Conservation (phyloP, 2,329 filamentous ascomycete species). For the Teratosphaeria destructans region DNA sequence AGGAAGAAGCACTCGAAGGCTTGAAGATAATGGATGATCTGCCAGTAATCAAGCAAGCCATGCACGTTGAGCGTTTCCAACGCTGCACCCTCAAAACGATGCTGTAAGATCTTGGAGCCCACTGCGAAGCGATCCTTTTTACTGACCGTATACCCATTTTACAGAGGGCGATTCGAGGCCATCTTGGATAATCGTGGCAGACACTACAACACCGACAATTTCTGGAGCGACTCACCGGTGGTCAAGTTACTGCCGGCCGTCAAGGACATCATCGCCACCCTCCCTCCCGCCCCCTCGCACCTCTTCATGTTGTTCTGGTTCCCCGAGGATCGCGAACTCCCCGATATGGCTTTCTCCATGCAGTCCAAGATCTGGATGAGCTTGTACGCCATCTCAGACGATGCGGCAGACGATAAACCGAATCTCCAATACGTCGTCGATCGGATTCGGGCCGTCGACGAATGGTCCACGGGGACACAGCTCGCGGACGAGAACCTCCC, state of each 20-base stretch:
- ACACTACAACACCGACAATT: constrained; percentile 39
- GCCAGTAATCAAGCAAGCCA: background rate
- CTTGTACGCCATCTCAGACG: constrained; percentile 42
- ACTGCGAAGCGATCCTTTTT: background rate
- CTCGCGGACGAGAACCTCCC: constrained; percentile 47
- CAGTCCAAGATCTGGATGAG: constrained; percentile 49
- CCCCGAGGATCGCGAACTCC: constrained; percentile 36
- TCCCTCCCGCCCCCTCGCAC: constrained; percentile 7
- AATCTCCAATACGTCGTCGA: constrained; percentile 37
- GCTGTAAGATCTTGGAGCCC: background rate
- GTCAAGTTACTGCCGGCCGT: constrained; percentile 39
- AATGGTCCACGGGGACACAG: constrained; percentile 40
- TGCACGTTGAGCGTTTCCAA: background rate
- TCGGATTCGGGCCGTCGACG: constrained; percentile 27
- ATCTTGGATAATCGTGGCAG: constrained; percentile 44
- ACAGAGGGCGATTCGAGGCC: constrained; percentile 13
- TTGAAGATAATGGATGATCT: background rate
- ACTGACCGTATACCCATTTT: background rate
- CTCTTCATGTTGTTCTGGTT: constrained; percentile 41
- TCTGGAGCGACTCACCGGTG: constrained; percentile 32
- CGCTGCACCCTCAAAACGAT: background rate
- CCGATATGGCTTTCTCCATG: constrained; percentile 46
- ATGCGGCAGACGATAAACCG: constrained; percentile 34
- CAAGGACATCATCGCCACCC: constrained; percentile 26
- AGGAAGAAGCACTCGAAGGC: background rate